phyloP scores from a whole-genome alignment of 257 asterid genomes.

The Avicennia marina region DNA sequence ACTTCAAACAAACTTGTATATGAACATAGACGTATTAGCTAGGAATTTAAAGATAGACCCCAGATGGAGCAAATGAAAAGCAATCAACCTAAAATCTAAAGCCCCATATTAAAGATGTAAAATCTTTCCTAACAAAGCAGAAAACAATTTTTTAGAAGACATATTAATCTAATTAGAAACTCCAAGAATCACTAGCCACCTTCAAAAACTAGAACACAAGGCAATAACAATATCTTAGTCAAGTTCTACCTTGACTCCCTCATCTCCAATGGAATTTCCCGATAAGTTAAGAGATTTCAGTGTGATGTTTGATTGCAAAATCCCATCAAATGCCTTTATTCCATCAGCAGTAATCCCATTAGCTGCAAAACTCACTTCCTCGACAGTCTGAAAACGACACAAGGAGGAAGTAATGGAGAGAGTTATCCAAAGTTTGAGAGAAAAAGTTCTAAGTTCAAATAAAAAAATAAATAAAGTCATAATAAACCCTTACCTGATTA shows the following conservation, averaged over 20 bases:
- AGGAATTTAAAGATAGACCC: no score
- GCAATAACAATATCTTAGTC: constrained; percentile 10
- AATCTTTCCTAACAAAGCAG: no score
- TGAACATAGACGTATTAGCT: no score
- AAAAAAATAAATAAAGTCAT: neutral
- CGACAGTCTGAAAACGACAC: constrained; percentile 62
- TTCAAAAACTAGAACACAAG: neutral
- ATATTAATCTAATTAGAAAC: neutral
- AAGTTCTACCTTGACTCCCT: constrained; percentile 78
- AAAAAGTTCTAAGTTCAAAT: constrained; percentile 5
- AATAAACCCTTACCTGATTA: constrained; percentile 56
- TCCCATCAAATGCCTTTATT: constrained; percentile 87
- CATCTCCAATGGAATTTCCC: constrained; percentile 96
- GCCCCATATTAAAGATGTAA: no score
- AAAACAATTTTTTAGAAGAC: no score
- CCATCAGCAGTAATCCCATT: constrained; percentile 93
- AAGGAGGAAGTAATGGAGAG: constrained; percentile 13
- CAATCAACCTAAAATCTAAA: no score
- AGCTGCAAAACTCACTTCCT: constrained; percentile 91
- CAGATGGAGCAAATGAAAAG: no score
- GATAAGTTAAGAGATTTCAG: constrained; percentile 83
- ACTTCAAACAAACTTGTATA: constrained; percentile 13
- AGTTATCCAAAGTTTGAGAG: constrained; percentile 8
- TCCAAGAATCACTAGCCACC: neutral
- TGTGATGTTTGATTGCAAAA: constrained; percentile 76